Evolutionary conservation across 2,329 filamentous ascomycete species (phyloP), one percentile per base, ranked within the genome.

Genomic region (Aspergillus quadrilineatus): DNA sequence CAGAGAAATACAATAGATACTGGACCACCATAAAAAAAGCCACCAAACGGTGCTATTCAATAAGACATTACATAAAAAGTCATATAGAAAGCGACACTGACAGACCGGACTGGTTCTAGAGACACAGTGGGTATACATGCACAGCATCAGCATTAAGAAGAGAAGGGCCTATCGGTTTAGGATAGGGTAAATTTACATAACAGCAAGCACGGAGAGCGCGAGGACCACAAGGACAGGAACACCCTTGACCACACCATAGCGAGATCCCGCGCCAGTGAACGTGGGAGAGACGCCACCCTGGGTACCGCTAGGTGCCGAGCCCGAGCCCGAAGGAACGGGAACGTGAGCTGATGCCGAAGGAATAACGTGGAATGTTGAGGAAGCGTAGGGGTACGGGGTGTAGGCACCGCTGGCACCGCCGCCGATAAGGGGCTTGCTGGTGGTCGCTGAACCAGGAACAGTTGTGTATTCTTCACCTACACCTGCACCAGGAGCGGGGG

Each of bases 221-320:
- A 61, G 12, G 2, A 47, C 57, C 8, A 57, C 12, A 12, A 62
- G 41, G n/a, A 41, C 34, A 17, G 55, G 53, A 10, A 44, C 43
- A 12, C 61, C 61, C 26, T 56, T 46, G n/a, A 50, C 42, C 47
- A 61, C 15, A n/a, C 47, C 58, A n/a, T 49, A 48, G 7, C 53
- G 56, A 9, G 60, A 50, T 14, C 62, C 65, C 4, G 58, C 64
- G 14, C 65, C 64, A 2, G 63, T 65, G 43, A 59, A 65, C 2
- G 63, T 36, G 7, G 65, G 64, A n/a, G 59, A 45, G 32, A 47
- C 54, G 17, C 51, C 56, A 9, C 43, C 60, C 7, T 59, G 55
- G 29, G 61, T 66, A 17, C 52, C 48, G 55, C 58, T 64, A 42
- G 65, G 63, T 9, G 45, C 47, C 9, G 54, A 43, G 3, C 57